Evolutionary conservation across 345 rosid species (phyloP), one percentile per base, ranked within the genome.

Genomic region (Rhodomyrtus tomentosa): DNA sequence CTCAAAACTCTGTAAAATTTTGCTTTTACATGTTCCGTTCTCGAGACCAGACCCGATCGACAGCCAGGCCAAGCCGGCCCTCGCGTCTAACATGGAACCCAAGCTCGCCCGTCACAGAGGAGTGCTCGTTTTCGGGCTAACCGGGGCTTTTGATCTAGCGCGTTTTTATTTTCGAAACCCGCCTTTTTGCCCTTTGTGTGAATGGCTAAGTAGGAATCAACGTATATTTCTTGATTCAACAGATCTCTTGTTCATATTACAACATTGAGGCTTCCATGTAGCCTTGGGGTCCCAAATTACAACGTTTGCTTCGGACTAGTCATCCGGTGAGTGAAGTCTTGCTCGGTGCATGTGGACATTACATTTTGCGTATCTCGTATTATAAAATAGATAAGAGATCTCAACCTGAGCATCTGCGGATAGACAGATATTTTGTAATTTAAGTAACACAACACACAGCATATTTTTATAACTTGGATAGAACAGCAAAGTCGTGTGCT

Each of bases 361-460:
- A 68, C 6, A 68, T 1, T 4, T 68, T 68, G 25, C 45, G 32
- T 4, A 68, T 68, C 24, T 9, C 0, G 3, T 36, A 18, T 68
- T 4, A 36, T 1, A 68, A 32, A 36, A 68, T 68, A 4, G 13
- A 68, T 1, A 32, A 0, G 6, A 68, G 12, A 68, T 36, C 2
- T 32, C 10, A 18, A 32, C 45, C 1, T 1, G 3, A 32, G 45
- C 18, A 18, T 18, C 1, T 18, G 0, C 4, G 1, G 0, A 32
- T 8, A 68, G 24, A 68, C n/a, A n/a, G 22, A 18, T 68, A 51
- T 51, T 14, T 51, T 14, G 20, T 15, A 51, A 51, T 51, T 51
- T 49, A 49, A 49, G 50, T 49, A 11, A 49, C 50, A 11, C 4
- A 21, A 62, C 42, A 16, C 18, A 21, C 12, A 4, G 5, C 74